Conservation (phyloP, 768 basidiomycete species). For the Termitomyces sp. region DNA sequence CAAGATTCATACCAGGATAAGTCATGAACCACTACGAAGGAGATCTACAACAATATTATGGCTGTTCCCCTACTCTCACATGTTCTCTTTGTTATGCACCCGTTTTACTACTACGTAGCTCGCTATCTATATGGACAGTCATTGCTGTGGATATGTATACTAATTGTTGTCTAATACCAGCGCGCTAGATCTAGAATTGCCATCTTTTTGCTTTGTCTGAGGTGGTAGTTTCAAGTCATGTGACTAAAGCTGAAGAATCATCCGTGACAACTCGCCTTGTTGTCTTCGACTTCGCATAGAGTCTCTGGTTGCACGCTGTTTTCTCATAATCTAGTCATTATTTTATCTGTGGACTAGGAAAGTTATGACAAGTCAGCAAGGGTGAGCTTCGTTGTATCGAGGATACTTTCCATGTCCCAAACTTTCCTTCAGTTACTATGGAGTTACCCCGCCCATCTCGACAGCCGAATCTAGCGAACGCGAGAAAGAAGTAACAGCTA, state of each 20-base stretch:
- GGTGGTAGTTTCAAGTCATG: constrained; percentile 1
- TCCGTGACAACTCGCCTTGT: constrained; percentile 4
- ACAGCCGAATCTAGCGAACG: constrained; percentile 65
- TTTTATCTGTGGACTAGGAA: not conserved
- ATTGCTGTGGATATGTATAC: not conserved
- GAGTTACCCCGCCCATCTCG: constrained; percentile 85
- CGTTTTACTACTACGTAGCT: too few relatives aligned
- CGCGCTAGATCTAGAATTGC: not conserved
- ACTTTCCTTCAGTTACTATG: constrained; percentile 52
- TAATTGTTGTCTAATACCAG: not conserved
- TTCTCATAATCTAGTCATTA: not conserved
- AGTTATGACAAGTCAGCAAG: constrained; percentile 12
- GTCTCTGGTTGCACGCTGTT: not conserved
- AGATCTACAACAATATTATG: not conserved
- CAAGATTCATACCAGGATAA: constrained; percentile 12
- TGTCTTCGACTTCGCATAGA: constrained; percentile 6
- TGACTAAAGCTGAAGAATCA: constrained; percentile 17
- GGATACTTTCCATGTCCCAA: not conserved
- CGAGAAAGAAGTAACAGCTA: constrained; percentile 78
- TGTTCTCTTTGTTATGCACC: not conserved
- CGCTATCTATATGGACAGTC: not conserved
- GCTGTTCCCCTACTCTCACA: not conserved
- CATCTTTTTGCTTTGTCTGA: too few relatives aligned
- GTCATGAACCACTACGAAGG: not conserved
- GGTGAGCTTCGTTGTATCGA: constrained; percentile 23